These are phyloP conservation scores for Gaillardinia entomophila DNA, from an alignment of 805 yeast genomes.

Conservation along the genomic window DNA sequence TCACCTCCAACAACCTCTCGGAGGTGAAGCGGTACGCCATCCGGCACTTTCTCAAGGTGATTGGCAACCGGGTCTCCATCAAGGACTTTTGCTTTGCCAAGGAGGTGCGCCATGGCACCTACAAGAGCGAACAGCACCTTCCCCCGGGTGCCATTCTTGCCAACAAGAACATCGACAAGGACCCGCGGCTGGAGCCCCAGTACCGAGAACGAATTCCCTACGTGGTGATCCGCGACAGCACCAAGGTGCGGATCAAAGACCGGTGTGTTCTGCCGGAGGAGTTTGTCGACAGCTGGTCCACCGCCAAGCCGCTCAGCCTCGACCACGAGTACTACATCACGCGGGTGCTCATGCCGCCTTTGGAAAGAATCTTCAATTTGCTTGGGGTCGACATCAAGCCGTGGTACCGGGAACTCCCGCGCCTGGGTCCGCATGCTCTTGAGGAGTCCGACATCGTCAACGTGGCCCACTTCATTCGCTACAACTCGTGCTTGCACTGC, in stretches of 20 bases:
- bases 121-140: conserved; percentile 61
- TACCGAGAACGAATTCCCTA: conserved; percentile 86
- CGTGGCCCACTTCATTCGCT: conserved; percentile 7
- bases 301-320: conserved; percentile 37
- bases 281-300: conserved; percentile 38
- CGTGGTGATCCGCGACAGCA: conserved; percentile 55
- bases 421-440: conserved; percentile 3
- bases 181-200: conserved; percentile 76
- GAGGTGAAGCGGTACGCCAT: conserved; percentile 59
- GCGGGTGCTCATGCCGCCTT: conserved; percentile 82
- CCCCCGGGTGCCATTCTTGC: conserved; percentile 93
- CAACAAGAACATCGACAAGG: conserved; percentile 53
- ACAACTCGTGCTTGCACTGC: conserved; percentile 21
- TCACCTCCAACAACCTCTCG: conserved; percentile 69
- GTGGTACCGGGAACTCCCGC: conserved; percentile 75
- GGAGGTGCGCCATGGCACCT: conserved; percentile 80
- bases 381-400: conserved; percentile 72
- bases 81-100: conserved; percentile 90
- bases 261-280: conserved; percentile 77
- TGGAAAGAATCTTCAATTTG: conserved; percentile 75
- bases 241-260: conserved; percentile 62
- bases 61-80: conserved; percentile 56
- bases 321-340: conserved; percentile 85
- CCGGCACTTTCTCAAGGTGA: conserved; percentile 61
- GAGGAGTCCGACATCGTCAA: conserved; percentile 1